Evolutionary conservation across 257 asterid genomes (phyloP).

Genomic region (Solanum tarijense): DNA sequence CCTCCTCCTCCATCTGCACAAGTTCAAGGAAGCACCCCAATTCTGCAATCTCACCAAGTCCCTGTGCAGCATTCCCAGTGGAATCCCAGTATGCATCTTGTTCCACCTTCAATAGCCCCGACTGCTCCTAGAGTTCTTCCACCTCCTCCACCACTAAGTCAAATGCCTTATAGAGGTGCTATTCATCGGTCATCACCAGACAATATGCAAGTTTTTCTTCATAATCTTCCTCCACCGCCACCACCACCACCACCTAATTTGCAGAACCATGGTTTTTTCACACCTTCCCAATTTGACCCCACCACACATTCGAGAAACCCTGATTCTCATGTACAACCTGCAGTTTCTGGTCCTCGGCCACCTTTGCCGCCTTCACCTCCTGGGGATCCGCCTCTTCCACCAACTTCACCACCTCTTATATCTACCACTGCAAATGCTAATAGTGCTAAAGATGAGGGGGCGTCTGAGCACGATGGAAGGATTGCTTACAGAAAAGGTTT

Average conservation of each 20-base stretch:
- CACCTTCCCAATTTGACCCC: slow-evolving; percentile 22
- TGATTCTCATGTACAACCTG: slow-evolving; percentile 15
- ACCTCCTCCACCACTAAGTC: slow-evolving; percentile 38
- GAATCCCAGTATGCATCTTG: slow-evolving; percentile 36
- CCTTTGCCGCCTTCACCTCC: slow-evolving; percentile 45
- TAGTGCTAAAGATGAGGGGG: not conserved
- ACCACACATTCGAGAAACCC: slow-evolving; percentile 12
- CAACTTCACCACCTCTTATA: slow-evolving; percentile 37
- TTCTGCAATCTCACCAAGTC: slow-evolving; percentile 24
- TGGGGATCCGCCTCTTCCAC: slow-evolving; percentile 46
- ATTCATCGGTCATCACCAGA: slow-evolving; percentile 22
- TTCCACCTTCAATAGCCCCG: slow-evolving; percentile 21
- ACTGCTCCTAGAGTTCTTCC: slow-evolving; percentile 25
- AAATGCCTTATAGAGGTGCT: slow-evolving; percentile 26
- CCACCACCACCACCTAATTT: slow-evolving; percentile 16
- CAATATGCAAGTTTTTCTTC: slow-evolving; percentile 19
- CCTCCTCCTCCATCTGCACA: slow-evolving; percentile 19
- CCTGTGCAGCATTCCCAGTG: slow-evolving; percentile 34
- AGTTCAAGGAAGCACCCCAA: slow-evolving; percentile 27
- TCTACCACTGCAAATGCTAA: slow-evolving; percentile 3
- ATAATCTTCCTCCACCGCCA: not conserved
- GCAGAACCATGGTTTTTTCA: slow-evolving; percentile 20
- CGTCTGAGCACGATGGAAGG: slow-evolving; percentile 12
- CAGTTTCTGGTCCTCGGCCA: slow-evolving; percentile 32
- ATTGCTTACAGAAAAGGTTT: slow-evolving; percentile 4